Evolutionary conservation across 306 rosid genomes (phyloP).

Genomic region (Gleditsia sinensis): DNA sequence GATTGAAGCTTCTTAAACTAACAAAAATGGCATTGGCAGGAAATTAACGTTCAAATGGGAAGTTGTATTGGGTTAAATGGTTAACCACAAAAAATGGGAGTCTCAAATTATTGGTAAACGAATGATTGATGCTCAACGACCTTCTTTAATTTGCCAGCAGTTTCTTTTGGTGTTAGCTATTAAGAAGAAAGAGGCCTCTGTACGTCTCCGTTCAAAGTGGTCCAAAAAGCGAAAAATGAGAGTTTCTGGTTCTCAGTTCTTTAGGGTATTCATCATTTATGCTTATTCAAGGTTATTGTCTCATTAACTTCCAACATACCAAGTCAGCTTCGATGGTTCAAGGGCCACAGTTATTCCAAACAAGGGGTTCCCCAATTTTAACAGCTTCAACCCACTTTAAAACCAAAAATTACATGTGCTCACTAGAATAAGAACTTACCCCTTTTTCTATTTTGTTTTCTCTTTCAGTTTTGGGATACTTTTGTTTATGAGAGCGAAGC

Average conservation of each 20-base stretch:
- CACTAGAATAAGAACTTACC: not conserved
- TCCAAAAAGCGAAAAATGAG: constrained; percentile 4
- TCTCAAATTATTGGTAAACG: constrained; percentile 27
- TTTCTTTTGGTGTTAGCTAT: constrained; percentile 10
- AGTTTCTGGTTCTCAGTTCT: constrained; percentile 17
- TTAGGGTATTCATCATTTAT: not conserved
- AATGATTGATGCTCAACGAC: constrained; percentile 29
- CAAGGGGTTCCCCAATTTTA: not conserved
- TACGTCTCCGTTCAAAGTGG: constrained; percentile 35
- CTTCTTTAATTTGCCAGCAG: constrained; percentile 35
- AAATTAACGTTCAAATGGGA: constrained; percentile 2
- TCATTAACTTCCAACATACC: constrained; percentile 32
- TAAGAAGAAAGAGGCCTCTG: constrained; percentile 16
- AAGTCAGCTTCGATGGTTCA: constrained; percentile 10
- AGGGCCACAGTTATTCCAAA: not conserved
- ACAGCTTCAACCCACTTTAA: not conserved
- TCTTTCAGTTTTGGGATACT: not conserved
- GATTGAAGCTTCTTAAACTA: not conserved
- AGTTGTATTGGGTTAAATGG: not conserved
- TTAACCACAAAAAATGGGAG: constrained; percentile 3
- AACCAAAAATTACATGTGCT: not conserved
- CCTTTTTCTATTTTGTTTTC: not conserved
- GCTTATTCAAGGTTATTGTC: constrained; percentile 33
- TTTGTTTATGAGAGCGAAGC: no score
- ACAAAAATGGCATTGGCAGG: not conserved